Base-by-base conservation (phyloP, 495 filamentous ascomycete species). In the Penicillium waksmanii region DNA sequence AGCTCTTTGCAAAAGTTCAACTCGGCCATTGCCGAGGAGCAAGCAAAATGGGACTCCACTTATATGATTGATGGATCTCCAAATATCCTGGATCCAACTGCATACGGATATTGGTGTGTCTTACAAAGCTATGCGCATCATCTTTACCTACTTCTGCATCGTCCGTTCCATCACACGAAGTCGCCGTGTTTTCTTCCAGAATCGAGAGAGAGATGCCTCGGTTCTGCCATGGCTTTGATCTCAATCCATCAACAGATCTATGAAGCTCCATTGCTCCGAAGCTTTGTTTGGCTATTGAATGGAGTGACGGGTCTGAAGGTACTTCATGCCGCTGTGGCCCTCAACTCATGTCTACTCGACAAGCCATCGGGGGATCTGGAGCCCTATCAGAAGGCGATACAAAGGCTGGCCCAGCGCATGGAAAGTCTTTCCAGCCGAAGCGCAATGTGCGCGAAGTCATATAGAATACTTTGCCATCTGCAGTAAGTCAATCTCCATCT, bases 51-150 rank as follows among this genome's bases (percentile, higher is more conserved):
- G 66, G 63, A 65, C 38, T 42, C 56, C 1, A 55, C 49, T 7
- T 68, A 51, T 40, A 5, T 68, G 25, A 17, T 63, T 7, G 57
- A 63, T 12, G 63, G 63, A 2, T 38, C 27, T 5, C 66, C 63
- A 19, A 66, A 23, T 17, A 56, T 68, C 13, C 23, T 68, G 23
- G 60, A 68, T 40, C 40, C 60, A 4, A 19, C 34, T 21, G 60
- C 54, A 27, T 65, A 63, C 27, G 62, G 60, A 3, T 53, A 63
- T 42, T 68, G 66, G 66, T 68, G 62, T 25, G 17, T 68, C 34
- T 49, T 68, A 13, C 62, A 68, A 43, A 47, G 38, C 0, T 68
- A 68, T 27, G 66, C 66, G 11, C 66, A 68, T 52, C 66, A 65
- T 3, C 66, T 68, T 17, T 66, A 63, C 10, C 66, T 68, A 5